These are phyloP conservation scores for Cryptococcus maquisensis DNA, from an alignment of 1,284 basidiomycete species.

Conservation along the genomic window DNA sequence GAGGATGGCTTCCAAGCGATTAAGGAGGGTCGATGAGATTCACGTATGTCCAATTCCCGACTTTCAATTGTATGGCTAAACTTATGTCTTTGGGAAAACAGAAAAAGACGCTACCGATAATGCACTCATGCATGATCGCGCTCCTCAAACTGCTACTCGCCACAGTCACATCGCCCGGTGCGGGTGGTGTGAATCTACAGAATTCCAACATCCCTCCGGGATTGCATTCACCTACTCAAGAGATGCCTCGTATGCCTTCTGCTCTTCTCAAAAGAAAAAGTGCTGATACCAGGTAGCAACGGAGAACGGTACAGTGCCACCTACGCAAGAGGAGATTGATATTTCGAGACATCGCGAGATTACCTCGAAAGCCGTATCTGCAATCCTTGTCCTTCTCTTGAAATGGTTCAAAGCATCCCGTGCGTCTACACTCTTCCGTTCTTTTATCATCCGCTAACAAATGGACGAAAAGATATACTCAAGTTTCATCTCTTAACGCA, in stretches of 20 bases:
- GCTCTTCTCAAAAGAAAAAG: neutral
- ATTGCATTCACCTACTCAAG: conserved; percentile 48
- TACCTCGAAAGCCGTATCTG: conserved; percentile 93
- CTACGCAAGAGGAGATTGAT: conserved; percentile 90
- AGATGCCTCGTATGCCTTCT: conserved; percentile 58
- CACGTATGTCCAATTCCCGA: conserved; percentile 62
- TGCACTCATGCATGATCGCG: conserved; percentile 84
- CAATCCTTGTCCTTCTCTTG: conserved; percentile 80
- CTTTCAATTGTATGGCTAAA: neutral
- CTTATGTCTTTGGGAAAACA: conserved; percentile 8
- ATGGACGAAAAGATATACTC: conserved; percentile 72
- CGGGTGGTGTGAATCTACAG: conserved; percentile 54
- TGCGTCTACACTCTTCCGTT: conserved; percentile 51
- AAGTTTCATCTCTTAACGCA: conserved; percentile 98
- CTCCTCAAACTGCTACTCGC: conserved; percentile 81
- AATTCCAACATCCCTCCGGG: conserved; percentile 59
- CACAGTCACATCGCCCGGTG: conserved; percentile 71
- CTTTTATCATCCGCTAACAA: neutral
- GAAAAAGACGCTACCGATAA: conserved; percentile 67
- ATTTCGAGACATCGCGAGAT: conserved; percentile 95
- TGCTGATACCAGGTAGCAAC: neutral
- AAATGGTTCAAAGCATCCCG: conserved; percentile 99
- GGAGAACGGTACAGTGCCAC: conserved; percentile 55
- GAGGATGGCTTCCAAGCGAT: conserved; percentile 70
- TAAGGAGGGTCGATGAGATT: conserved; percentile 82